A percentile compares a stretch with the other conserved stretches of the same genome.
Conservation (phyloP, 1,139 yeast genomes). For the Pichia sp. region DNA sequence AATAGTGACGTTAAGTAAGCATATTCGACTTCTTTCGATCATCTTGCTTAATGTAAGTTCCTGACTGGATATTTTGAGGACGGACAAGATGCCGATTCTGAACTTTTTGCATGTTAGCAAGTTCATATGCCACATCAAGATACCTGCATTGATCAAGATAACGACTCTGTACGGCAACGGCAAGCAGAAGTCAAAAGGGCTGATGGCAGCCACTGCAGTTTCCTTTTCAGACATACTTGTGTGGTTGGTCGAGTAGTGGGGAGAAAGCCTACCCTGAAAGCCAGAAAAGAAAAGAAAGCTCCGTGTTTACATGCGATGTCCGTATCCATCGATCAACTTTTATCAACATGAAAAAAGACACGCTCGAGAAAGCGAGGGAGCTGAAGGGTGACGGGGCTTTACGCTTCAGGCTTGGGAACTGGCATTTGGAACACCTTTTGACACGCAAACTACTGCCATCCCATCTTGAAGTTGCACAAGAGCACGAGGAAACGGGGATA, state of each 20-base stretch:
- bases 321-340: too few species aligned
- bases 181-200: constrained; percentile 36
- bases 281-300: too few species aligned
- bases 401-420: too few species aligned
- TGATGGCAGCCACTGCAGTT: not conserved
- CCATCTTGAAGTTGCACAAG: too few species aligned
- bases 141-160: constrained; percentile 41
- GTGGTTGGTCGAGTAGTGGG: not conserved
- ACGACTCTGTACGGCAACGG: constrained; percentile 52
- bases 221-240: constrained; percentile 1
- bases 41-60: constrained; percentile 22
- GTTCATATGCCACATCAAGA: constrained; percentile 51
- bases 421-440: too few species aligned
- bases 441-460: too few species aligned
- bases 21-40: constrained; percentile 23
- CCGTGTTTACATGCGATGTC: too few species aligned
- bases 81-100: constrained; percentile 40
- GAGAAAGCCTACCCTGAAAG: too few species aligned
- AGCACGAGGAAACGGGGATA: too few species aligned
- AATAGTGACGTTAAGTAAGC: constrained; percentile 30
- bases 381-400: too few species aligned
- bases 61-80: constrained; percentile 35
- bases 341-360: too few species aligned
- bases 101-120: constrained; percentile 36
- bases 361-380: too few species aligned